Evolutionary conservation across 441 rosid genomes (phyloP).

Genomic region (Bruguiera hainesii): DNA sequence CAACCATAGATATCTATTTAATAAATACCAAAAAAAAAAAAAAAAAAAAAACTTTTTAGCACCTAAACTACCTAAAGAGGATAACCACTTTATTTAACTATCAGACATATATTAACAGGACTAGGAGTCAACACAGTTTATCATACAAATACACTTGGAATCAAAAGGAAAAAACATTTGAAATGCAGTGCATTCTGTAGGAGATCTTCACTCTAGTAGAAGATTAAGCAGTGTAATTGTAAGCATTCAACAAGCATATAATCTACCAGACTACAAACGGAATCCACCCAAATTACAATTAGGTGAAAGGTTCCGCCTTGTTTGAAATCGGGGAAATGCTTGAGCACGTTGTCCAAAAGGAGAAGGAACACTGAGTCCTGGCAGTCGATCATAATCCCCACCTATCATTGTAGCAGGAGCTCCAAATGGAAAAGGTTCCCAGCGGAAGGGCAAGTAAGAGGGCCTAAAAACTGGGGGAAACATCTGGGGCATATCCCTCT

Average conservation of each 20-base stretch:
- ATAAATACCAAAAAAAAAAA: too few relatives aligned
- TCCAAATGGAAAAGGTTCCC: conserved; percentile 28
- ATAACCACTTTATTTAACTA: too few relatives aligned
- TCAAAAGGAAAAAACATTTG: too few relatives aligned
- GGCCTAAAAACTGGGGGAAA: neutral
- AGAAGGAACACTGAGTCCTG: conserved; percentile 23
- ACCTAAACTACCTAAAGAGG: too few relatives aligned
- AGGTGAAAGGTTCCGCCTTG: conserved; percentile 18
- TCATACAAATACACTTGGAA: too few relatives aligned
- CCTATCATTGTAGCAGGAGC: conserved; percentile 22
- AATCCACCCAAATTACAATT: conserved; percentile 34
- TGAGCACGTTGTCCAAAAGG: conserved; percentile 23
- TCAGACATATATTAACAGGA: too few relatives aligned
- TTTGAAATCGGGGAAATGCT: conserved; percentile 1
- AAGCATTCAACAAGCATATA: neutral
- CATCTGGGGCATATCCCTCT: neutral
- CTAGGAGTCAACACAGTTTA: too few relatives aligned
- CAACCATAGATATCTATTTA: too few relatives aligned
- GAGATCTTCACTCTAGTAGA: too few relatives aligned
- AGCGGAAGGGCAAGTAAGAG: neutral
- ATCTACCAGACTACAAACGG: conserved; percentile 7
- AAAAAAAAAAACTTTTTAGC: too few relatives aligned
- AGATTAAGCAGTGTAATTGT: neutral
- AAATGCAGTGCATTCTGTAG: too few relatives aligned
- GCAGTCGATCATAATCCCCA: conserved; percentile 38